Conservation (phyloP, 1,284 basidiomycete genomes). For the Naganishia albida region DNA sequence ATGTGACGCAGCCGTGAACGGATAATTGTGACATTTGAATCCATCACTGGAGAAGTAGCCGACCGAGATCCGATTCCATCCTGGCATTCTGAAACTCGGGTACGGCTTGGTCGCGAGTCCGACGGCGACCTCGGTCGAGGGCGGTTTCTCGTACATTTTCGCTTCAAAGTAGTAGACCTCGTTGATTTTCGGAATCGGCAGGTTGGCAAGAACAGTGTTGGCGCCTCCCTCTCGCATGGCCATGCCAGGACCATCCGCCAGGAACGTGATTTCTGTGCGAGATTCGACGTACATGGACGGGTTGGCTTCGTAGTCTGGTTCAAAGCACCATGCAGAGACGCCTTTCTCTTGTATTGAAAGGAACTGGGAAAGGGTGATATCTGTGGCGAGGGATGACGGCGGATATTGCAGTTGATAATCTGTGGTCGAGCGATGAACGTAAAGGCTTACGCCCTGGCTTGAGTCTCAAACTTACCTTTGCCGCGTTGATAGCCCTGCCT, state of each 20-base stretch:
- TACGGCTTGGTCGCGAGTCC: slow-evolving; percentile 94
- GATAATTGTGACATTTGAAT: slow-evolving; percentile 96
- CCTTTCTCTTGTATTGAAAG: slow-evolving; percentile 97
- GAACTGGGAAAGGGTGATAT: slow-evolving; percentile 95
- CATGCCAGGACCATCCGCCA: slow-evolving; percentile 84
- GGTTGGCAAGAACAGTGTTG: slow-evolving; percentile 89
- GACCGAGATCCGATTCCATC: slow-evolving; percentile 84
- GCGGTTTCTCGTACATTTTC: slow-evolving; percentile 93
- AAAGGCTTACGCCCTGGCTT: not conserved
- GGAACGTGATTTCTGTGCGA: slow-evolving; percentile 91
- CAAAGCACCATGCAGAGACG: slow-evolving; percentile 95
- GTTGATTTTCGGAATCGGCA: slow-evolving; percentile 90
- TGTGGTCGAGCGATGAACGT: slow-evolving; percentile 45
- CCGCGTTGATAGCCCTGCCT: slow-evolving; percentile 77
- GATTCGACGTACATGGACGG: slow-evolving; percentile 86
- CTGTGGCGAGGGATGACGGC: slow-evolving; percentile 87
- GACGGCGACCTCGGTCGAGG: slow-evolving; percentile 76
- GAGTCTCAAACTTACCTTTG: slow-evolving; percentile 66
- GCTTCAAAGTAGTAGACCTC: slow-evolving; percentile 98
- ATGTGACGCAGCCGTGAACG: slow-evolving; percentile 84
- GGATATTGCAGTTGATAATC: slow-evolving; percentile 89
- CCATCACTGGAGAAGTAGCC: slow-evolving; percentile 91
- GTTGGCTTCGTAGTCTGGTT: slow-evolving; percentile 92
- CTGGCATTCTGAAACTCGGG: slow-evolving; percentile 87
- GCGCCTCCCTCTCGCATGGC: slow-evolving; percentile 60